phyloP scores from a whole-genome alignment of 805 yeast genomes.

The Candida gorgasii region DNA sequence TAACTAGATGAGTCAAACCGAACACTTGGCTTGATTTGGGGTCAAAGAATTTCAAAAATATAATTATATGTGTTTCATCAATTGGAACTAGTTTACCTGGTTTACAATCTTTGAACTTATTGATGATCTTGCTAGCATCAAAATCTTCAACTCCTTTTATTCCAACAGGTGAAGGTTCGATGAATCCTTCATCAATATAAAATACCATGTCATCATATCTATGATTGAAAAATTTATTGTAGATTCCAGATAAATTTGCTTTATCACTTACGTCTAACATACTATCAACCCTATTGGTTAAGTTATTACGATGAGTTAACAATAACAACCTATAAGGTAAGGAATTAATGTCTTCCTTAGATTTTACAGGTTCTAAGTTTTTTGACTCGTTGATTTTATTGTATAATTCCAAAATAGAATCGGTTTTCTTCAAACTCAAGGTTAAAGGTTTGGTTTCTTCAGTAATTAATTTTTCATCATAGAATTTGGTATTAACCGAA shows the following conservation, averaged over 20 bases:
- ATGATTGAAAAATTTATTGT: conserved; percentile 45
- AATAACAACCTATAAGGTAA: conserved; percentile 59
- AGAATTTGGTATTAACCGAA: conserved; percentile 44
- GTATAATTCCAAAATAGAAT: conserved; percentile 51
- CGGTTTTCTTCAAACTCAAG: conserved; percentile 57
- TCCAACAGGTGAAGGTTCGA: not conserved
- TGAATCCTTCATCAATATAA: conserved; percentile 59
- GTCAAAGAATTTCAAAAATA: conserved; percentile 70
- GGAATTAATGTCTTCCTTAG: conserved; percentile 8
- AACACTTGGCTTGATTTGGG: conserved; percentile 48
- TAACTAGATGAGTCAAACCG: conserved; percentile 65
- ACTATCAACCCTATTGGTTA: conserved; percentile 63
- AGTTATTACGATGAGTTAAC: conserved; percentile 67
- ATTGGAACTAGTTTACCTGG: conserved; percentile 1
- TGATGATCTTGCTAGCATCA: conserved; percentile 19
- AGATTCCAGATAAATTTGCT: conserved; percentile 52
- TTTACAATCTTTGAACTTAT: conserved; percentile 16
- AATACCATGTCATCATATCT: conserved; percentile 54
- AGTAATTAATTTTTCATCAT: conserved; percentile 43
- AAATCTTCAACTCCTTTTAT: conserved; percentile 20
- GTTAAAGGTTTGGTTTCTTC: conserved; percentile 43
- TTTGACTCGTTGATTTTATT: conserved; percentile 21
- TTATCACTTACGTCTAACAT: conserved; percentile 11
- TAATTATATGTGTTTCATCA: conserved; percentile 22
- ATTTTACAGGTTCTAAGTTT: conserved; percentile 4